Conservation (phyloP, 2,329 filamentous ascomycete species). For the Lasiodiplodia citricola region DNA sequence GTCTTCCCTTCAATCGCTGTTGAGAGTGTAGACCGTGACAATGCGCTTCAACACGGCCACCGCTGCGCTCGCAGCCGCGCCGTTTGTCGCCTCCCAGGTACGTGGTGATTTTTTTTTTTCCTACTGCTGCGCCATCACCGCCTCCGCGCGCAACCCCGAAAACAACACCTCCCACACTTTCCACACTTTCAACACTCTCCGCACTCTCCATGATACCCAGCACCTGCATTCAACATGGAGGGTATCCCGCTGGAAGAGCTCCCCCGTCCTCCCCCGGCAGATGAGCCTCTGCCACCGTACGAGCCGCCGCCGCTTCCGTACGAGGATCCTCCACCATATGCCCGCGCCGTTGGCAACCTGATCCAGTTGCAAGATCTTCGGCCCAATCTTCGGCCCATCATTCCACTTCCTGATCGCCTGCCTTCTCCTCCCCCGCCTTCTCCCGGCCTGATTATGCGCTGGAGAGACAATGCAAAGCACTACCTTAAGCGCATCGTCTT, state of each 20-base stretch:
- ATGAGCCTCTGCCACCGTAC: neutral
- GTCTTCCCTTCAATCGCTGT: neutral
- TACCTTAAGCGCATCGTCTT: neutral
- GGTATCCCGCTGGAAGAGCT: neutral
- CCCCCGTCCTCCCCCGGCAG: neutral
- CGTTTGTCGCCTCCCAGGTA: slow-evolving; percentile 21
- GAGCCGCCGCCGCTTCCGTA: neutral
- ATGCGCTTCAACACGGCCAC: slow-evolving; percentile 22
- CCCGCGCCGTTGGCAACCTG: no score
- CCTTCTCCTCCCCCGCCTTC: neutral
- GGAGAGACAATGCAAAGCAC: neutral
- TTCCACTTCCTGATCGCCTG: neutral
- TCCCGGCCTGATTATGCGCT: neutral
- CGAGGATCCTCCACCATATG: neutral
- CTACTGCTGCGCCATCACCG: neutral
- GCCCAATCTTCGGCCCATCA: neutral
- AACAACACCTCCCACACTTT: no score
- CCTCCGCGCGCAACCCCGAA: neutral
- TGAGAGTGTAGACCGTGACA: neutral
- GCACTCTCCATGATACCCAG: neutral
- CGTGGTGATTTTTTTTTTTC: neutral
- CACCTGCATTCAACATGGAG: neutral
- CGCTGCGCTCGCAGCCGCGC: slow-evolving; percentile 17
- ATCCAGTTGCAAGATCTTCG: no score
- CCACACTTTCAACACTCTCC: neutral